Evolutionary conservation across 768 basidiomycete genomes (phyloP), one percentile per base, ranked within the genome.

Genomic region (Strobilomyces confusus): DNA sequence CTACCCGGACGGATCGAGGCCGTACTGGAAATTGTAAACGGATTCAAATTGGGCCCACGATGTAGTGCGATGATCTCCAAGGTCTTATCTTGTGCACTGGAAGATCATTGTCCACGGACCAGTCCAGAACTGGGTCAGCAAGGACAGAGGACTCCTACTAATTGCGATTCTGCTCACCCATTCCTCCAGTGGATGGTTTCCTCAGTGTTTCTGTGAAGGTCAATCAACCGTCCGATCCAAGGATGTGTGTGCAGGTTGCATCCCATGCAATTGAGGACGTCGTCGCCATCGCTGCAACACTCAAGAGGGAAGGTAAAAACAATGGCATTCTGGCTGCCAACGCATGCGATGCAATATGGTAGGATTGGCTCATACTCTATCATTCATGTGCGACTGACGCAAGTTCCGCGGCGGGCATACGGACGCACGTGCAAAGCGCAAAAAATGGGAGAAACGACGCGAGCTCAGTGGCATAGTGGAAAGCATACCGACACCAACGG

Each of bases 211-310:
- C 25, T 13, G 23, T 44, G 25, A 22, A 47, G 47, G 34, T 14
- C 22, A 12, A n/a, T 26, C 9, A n/a, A 25, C 17, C 19, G 22
- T 22, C 14, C 20, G 15, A 23, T 30, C 9, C 37, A 56, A 64
- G 49, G 20, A 36, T 52, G 51, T 62, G 62, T 17, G 49, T 52
- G 1, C 68, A 73, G 56, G 75, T 75, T 7, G 75, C 74, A 5
- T 69, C 75, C 1, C 72, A 75, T 46, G 75, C 73, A 1, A 67
- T 74, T 22, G 75, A 77, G 50, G 75, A 77, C 52, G 74, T 64
- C 2, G 69, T 70, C 0, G 67, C 72, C 2, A 56, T 76, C 13
- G 71, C 67, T 0, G 62, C 69, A 12, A 58, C 65, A 4, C 57
- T 77, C 12, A 19, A 41, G 19, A 43, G 56, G 26, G 52, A 42